Conservation (phyloP, 352 stramenopile species). For the Pythium coloratum region DNA sequence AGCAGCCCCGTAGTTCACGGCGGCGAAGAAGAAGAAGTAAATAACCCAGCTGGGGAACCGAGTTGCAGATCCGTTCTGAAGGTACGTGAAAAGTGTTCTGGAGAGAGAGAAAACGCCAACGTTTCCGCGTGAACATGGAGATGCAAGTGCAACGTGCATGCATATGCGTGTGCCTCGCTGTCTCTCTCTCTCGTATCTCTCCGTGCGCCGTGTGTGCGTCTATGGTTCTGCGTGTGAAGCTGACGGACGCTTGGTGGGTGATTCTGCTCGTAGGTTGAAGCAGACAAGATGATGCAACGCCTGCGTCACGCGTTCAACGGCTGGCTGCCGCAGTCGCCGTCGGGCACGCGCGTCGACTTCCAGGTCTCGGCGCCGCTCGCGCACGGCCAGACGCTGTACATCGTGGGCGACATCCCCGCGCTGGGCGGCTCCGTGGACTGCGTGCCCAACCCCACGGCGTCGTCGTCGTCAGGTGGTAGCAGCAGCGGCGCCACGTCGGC, state of each 20-base stretch:
- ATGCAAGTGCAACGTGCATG: conserved; percentile 2
- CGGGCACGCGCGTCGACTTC: conserved; percentile 78
- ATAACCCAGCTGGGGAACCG: conserved; percentile 3
- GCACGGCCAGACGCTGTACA: conserved; percentile 81
- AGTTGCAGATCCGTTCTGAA: conserved; percentile 5
- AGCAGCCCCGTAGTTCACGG: background rate
- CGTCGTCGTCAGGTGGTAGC: conserved; percentile 5
- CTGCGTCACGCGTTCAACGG: conserved; percentile 79
- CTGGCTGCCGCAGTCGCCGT: conserved; percentile 53
- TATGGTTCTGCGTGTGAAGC: background rate
- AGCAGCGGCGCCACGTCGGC: conserved; percentile 30
- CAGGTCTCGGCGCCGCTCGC: conserved; percentile 73
- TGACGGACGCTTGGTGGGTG: background rate
- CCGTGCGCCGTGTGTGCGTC: background rate
- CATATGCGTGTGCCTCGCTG: background rate
- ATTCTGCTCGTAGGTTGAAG: conserved; percentile 15
- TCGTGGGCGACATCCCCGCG: conserved; percentile 71
- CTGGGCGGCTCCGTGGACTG: conserved; percentile 66
- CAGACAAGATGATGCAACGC: conserved; percentile 69
- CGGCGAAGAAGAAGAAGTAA: conserved; percentile 4
- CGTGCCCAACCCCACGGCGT: conserved; percentile 39
- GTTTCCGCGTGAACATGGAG: background rate
- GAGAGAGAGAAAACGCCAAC: background rate
- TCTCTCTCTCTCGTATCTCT: conserved; percentile 3
- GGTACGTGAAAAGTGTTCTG: background rate